Conservation (phyloP, 352 stramenopile species). For the Phytophthora melonis region DNA sequence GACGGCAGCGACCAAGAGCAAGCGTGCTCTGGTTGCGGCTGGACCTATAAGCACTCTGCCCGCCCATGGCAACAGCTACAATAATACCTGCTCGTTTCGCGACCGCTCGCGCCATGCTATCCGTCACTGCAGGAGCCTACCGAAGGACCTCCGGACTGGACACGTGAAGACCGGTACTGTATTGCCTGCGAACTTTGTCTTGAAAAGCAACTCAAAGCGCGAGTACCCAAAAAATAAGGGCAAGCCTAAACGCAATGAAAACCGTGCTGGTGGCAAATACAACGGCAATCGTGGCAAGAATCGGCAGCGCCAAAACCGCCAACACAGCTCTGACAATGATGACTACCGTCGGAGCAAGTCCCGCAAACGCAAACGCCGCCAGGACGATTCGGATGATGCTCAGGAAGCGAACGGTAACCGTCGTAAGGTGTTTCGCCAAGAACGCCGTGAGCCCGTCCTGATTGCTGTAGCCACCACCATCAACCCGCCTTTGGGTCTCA, state of each 20-base stretch:
- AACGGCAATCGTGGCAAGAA: not conserved
- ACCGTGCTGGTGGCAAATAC: not conserved
- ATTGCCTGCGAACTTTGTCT: not conserved
- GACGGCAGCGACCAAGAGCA: not conserved
- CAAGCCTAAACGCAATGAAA: conserved; percentile 1
- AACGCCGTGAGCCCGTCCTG: too few species aligned
- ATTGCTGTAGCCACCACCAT: too few species aligned
- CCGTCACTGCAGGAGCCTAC: conserved; percentile 41
- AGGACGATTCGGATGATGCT: not conserved
- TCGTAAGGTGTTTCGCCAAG: too few species aligned
- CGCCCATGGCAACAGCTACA: not conserved
- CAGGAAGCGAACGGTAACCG: not conserved
- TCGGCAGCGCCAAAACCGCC: not conserved
- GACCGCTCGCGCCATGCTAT: conserved; percentile 8
- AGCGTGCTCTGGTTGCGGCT: not conserved
- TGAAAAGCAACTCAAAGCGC: not conserved
- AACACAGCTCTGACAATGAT: not conserved
- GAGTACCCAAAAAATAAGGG: not conserved
- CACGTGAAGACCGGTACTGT: not conserved
- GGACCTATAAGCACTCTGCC: not conserved
- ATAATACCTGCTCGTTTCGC: not conserved
- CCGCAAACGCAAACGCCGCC: not conserved
- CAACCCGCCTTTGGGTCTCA: too few species aligned
- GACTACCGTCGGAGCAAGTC: not conserved
- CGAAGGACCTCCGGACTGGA: conserved; percentile 5